Conservation (phyloP, 768 basidiomycete species). For the Suillus sp. region DNA sequence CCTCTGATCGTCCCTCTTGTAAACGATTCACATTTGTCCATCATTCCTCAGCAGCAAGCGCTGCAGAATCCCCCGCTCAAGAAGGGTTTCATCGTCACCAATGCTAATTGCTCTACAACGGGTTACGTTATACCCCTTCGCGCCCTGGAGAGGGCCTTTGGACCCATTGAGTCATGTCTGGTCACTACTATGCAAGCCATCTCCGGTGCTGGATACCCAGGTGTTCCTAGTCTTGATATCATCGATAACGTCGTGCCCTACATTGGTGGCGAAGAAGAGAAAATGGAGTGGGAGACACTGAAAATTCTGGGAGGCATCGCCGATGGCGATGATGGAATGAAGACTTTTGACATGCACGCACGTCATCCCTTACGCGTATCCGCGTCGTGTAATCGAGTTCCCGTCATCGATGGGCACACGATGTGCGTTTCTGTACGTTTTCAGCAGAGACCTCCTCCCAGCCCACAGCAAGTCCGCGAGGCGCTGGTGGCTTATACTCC, state of each 20-base stretch:
- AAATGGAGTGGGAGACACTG: slow-evolving; percentile 98
- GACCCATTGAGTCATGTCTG: slow-evolving; percentile 88
- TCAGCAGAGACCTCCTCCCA: slow-evolving; percentile 74
- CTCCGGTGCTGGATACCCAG: slow-evolving; percentile 97
- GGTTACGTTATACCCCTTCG: slow-evolving; percentile 89
- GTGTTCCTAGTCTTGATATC: slow-evolving; percentile 86
- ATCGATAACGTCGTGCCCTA: slow-evolving; percentile 95
- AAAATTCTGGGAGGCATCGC: slow-evolving; percentile 91
- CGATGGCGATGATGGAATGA: slow-evolving; percentile 53
- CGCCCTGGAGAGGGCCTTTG: slow-evolving; percentile 88
- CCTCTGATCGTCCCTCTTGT: slow-evolving; percentile 97
- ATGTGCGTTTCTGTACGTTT: slow-evolving; percentile 90
- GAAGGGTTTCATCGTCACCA: slow-evolving; percentile 95
- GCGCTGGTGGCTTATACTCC: slow-evolving; percentile 75
- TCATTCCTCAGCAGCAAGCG: slow-evolving; percentile 80
- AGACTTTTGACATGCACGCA: slow-evolving; percentile 84
- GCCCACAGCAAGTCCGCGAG: slow-evolving; percentile 83
- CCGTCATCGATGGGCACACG: slow-evolving; percentile 94
- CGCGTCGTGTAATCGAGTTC: slow-evolving; percentile 92
- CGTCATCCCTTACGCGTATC: slow-evolving; percentile 83
- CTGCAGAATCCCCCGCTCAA: slow-evolving; percentile 66
- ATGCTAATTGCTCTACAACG: slow-evolving; percentile 98
- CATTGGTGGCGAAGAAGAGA: slow-evolving; percentile 94
- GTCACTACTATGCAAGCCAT: slow-evolving; percentile 98
- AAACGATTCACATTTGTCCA: slow-evolving; percentile 82